Conservation (phyloP, 306 rosid species). For the Trifolium pratense region DNA sequence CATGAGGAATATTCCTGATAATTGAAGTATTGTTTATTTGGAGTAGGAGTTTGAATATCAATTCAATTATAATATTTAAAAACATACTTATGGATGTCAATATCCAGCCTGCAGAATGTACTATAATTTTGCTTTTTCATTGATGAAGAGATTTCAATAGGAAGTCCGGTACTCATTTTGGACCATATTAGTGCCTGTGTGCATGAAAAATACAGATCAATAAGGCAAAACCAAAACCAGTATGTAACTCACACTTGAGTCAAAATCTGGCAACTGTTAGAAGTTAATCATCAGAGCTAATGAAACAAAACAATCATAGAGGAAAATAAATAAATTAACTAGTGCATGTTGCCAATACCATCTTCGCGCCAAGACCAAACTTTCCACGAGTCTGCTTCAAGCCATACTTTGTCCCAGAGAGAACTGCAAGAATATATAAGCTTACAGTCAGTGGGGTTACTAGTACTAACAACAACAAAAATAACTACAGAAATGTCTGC, state of each 20-base stretch:
- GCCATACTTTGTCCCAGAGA: conserved; percentile 98
- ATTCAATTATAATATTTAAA: conserved; percentile 25
- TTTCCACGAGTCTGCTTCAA: conserved; percentile 95
- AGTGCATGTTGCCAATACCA: conserved; percentile 61
- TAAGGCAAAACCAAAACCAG: conserved; percentile 5
- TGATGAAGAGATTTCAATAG: conserved; percentile 86
- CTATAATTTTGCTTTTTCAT: conserved; percentile 76
- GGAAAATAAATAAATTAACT: conserved; percentile 4
- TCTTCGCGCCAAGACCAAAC: conserved; percentile 98
- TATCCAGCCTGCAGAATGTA: conserved; percentile 92
- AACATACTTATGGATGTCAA: conserved; percentile 87
- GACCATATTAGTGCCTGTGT: conserved; percentile 97
- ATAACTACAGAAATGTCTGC: conserved; percentile 7
- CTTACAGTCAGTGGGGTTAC: conserved; percentile 36
- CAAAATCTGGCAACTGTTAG: conserved; percentile 23
- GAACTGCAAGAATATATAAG: conserved; percentile 60
- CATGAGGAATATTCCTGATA: conserved; percentile 90
- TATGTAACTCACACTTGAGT: conserved; percentile 10
- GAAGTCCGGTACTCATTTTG: conserved; percentile 98
- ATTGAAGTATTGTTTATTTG: conserved; percentile 37
- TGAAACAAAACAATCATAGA: neutral
- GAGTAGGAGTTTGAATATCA: conserved; percentile 35
- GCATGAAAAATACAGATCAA: conserved; percentile 29
- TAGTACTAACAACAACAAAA: conserved; percentile 30
- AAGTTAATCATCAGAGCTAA: conserved; percentile 21